phyloP scores from a whole-genome alignment of 179 eudicot species.

The Spinacia oleracea region DNA sequence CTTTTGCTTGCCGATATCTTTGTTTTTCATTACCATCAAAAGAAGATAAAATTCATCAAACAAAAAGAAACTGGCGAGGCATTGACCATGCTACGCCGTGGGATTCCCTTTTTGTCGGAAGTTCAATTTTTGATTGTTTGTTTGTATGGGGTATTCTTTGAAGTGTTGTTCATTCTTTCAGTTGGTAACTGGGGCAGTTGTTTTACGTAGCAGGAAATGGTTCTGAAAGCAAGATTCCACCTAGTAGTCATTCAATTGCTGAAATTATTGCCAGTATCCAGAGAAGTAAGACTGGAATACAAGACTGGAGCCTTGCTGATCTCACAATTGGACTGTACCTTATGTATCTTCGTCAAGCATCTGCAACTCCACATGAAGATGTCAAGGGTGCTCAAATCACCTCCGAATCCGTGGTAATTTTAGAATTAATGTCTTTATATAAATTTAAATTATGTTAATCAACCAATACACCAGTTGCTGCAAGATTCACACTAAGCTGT shows the following conservation, averaged over 20 bases:
- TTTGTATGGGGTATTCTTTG: not conserved
- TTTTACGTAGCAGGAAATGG: slow-evolving; percentile 50
- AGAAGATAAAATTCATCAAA: no score
- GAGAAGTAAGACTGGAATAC: slow-evolving; percentile 77
- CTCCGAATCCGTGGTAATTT: slow-evolving; percentile 65
- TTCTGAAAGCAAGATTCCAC: slow-evolving; percentile 52
- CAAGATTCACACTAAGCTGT: not conserved
- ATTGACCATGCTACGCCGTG: not conserved
- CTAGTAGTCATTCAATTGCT: slow-evolving; percentile 62
- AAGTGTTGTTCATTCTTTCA: not conserved
- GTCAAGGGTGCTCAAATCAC: slow-evolving; percentile 70
- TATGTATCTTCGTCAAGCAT: slow-evolving; percentile 83
- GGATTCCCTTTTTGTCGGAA: not conserved
- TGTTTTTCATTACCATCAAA: not conserved
- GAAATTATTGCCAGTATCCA: slow-evolving; percentile 80
- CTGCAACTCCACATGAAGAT: slow-evolving; percentile 59
- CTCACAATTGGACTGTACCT: slow-evolving; percentile 89
- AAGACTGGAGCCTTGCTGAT: slow-evolving; percentile 93
- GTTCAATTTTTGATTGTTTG: no score
- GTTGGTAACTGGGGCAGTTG: slow-evolving; percentile 14
- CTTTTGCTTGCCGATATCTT: not conserved
- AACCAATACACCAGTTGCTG: not conserved
- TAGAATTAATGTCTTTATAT: slow-evolving; percentile 10
- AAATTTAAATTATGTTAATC: not conserved
- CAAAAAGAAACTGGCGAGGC: not conserved